These are phyloP conservation scores for Nidula niveotomentosa DNA, from an alignment of 1,284 basidiomycete genomes.

Conservation along the genomic window DNA sequence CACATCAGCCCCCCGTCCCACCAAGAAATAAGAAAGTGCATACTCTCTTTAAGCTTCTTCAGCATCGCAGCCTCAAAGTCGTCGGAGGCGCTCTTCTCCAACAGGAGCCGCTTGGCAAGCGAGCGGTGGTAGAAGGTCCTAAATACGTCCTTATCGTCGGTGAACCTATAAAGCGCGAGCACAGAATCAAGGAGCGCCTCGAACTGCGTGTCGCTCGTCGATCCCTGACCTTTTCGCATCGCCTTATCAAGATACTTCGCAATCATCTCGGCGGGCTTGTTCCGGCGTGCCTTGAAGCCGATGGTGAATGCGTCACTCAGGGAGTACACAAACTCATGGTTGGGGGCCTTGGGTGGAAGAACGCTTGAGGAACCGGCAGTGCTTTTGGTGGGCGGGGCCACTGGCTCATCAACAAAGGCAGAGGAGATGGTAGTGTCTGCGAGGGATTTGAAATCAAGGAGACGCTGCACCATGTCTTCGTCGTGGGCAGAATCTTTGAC, in stretches of 20 bases:
- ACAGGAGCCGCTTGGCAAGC: conserved; percentile 85
- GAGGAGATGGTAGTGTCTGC: conserved; percentile 50
- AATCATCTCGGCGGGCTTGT: conserved; percentile 93
- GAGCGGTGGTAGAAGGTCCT: conserved; percentile 93
- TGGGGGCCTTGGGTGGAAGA: conserved; percentile 29
- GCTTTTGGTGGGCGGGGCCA: conserved; percentile 12
- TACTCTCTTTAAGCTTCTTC: conserved; percentile 84
- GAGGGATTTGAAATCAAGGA: conserved; percentile 72
- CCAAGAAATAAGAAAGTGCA: conserved; percentile 23
- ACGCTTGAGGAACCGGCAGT: conserved; percentile 26
- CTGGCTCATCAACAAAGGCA: conserved; percentile 41
- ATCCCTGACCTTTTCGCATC: conserved; percentile 85
- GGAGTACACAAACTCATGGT: conserved; percentile 58
- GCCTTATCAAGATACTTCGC: conserved; percentile 88
- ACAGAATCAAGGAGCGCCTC: conserved; percentile 73
- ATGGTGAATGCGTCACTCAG: conserved; percentile 76
- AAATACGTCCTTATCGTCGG: conserved; percentile 92
- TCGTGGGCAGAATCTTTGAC: conserved; percentile 57
- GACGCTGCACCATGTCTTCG: conserved; percentile 77
- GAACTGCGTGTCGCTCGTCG: conserved; percentile 71
- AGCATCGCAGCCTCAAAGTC: conserved; percentile 92
- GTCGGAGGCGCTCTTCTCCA: conserved; percentile 86
- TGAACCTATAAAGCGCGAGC: conserved; percentile 84
- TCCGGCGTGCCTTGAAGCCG: conserved; percentile 81
- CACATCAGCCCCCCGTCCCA: conserved; percentile 1